Evolutionary conservation across 2,329 filamentous ascomycete genomes (phyloP).

Genomic region (Hysterium pulicare): DNA sequence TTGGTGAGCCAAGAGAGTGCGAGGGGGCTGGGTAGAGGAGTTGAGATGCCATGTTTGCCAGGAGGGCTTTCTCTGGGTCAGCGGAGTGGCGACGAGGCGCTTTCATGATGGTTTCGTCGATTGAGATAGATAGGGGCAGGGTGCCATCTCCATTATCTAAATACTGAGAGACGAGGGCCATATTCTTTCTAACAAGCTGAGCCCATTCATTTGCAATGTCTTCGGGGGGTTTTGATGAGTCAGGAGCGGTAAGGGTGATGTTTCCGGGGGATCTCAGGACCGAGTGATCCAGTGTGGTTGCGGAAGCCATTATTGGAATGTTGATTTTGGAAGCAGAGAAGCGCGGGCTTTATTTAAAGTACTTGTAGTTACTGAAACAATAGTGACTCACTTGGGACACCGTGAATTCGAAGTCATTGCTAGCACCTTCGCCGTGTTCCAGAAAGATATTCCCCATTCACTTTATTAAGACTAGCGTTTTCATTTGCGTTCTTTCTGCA

Average conservation of each 20-base stretch:
- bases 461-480: too few relatives aligned
- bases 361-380: too few relatives aligned
- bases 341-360: too few relatives aligned
- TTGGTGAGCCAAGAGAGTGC: conserved; percentile 18
- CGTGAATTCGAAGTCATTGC: too few relatives aligned
- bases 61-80: conserved; percentile 11
- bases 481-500: too few relatives aligned
- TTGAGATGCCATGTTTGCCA: conserved; percentile 19
- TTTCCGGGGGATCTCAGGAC: background rate
- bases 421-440: too few relatives aligned
- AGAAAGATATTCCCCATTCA: too few relatives aligned
- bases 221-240: background rate
- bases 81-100: conserved; percentile 23
- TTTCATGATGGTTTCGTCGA: conserved; percentile 20
- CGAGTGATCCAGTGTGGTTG: background rate
- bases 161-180: conserved; percentile 8
- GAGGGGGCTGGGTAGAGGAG: conserved; percentile 19
- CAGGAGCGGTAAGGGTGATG: background rate
- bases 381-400: too few relatives aligned
- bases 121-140: conserved; percentile 5
- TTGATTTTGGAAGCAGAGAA: too few relatives aligned
- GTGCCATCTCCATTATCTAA: conserved; percentile 9
- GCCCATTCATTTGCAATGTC: conserved; percentile 10
- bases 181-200: conserved; percentile 11
- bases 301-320: background rate